Conservation (phyloP, 352 stramenopile species). For the Phytophthora sansomeana region DNA sequence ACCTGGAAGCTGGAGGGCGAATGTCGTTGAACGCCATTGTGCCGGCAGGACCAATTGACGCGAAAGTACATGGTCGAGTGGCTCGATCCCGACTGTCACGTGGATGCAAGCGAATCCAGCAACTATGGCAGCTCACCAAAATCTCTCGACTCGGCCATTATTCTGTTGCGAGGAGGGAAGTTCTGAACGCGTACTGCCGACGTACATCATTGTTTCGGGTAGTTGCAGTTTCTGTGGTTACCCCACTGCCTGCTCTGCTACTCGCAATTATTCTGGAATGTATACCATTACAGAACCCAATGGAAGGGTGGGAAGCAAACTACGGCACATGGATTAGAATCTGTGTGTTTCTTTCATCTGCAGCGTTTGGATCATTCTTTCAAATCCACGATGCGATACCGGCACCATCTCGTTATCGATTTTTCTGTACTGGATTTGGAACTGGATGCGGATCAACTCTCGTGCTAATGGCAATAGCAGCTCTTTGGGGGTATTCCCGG, state of each 20-base stretch:
- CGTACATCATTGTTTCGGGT: not conserved
- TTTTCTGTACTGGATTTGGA: not conserved
- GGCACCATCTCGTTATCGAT: constrained; percentile 4
- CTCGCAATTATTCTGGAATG: constrained; percentile 10
- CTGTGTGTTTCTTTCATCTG: not conserved
- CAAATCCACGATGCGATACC: constrained; percentile 5
- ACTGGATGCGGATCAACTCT: constrained; percentile 1
- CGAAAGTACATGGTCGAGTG: not conserved
- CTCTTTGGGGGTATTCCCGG: constrained; percentile 8
- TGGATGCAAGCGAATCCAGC: not conserved
- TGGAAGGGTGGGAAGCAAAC: constrained; percentile 17
- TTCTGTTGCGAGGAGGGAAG: constrained; percentile 1
- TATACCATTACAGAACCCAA: constrained; percentile 21
- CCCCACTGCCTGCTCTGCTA: constrained; percentile 2
- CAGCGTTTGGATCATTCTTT: constrained; percentile 7
- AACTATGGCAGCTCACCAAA: constrained; percentile 12
- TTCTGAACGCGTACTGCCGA: constrained; percentile 1
- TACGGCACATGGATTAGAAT: constrained; percentile 17
- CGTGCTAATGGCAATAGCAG: not conserved
- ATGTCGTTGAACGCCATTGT: constrained; percentile 5
- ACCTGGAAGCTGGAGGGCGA: not conserved
- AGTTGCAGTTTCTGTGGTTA: not conserved
- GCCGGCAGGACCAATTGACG: not conserved
- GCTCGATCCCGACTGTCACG: not conserved
- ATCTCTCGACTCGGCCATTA: constrained; percentile 13